Conservation (phyloP, 2,329 filamentous ascomycete species). For the Ophiosphaerella herpotricha region DNA sequence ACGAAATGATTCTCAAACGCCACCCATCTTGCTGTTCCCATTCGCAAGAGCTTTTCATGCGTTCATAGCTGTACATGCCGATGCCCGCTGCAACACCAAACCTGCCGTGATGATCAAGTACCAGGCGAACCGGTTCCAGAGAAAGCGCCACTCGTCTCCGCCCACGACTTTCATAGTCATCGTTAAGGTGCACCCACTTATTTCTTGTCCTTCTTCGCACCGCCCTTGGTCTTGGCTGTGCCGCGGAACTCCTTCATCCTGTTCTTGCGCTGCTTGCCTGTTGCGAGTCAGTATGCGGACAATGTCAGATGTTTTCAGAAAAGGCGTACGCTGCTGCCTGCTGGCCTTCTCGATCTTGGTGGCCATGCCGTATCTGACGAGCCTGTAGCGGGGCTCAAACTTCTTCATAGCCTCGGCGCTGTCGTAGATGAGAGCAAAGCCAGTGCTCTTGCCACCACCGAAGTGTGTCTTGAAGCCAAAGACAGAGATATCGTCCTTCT, state of each 20-base stretch:
- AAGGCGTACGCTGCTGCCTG: slow-evolving; percentile 95
- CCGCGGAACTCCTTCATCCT: slow-evolving; percentile 97
- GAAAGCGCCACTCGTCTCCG: slow-evolving; percentile 38
- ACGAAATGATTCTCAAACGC: slow-evolving; percentile 47
- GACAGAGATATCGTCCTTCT: slow-evolving; percentile 95
- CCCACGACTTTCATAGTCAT: slow-evolving; percentile 37
- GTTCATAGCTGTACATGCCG: slow-evolving; percentile 47
- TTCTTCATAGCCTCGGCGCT: slow-evolving; percentile 98
- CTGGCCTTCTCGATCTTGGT: slow-evolving; percentile 95
- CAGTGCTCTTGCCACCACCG: slow-evolving; percentile 99
- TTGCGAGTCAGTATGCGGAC: slow-evolving; percentile 42
- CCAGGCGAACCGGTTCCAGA: slow-evolving; percentile 39
- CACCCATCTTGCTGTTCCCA: slow-evolving; percentile 45
- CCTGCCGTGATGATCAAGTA: slow-evolving; percentile 37
- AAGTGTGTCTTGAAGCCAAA: slow-evolving; percentile 99
- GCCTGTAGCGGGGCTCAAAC: slow-evolving; percentile 98
- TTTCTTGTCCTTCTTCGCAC: slow-evolving; percentile 86
- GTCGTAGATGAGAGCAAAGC: slow-evolving; percentile 99
- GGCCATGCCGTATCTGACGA: slow-evolving; percentile 90
- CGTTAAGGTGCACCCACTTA: slow-evolving; percentile 42
- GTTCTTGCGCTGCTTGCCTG: slow-evolving; percentile 99
- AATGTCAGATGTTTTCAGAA: too few species aligned
- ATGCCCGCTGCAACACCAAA: slow-evolving; percentile 43
- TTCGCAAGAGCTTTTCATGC: slow-evolving; percentile 46
- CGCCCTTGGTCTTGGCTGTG: slow-evolving; percentile 97